Evolutionary conservation across 345 rosid genomes (phyloP).

Genomic region (Cardamine occulta): DNA sequence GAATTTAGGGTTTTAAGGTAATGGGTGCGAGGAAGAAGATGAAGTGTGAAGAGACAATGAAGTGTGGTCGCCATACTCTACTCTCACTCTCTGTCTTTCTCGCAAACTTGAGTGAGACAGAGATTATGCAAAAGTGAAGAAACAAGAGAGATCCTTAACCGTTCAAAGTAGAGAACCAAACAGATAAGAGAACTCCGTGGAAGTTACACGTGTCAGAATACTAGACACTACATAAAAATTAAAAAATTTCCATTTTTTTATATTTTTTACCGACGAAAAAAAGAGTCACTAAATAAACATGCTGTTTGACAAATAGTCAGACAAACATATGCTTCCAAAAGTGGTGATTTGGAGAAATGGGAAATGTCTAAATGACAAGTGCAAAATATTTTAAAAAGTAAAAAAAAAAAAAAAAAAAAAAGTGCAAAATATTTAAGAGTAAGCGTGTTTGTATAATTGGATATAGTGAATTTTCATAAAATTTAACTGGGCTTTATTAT

Average conservation of each 20-base stretch:
- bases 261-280: not conserved
- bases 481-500: not conserved
- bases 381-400: no score
- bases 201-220: constrained; percentile 27
- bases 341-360: no score
- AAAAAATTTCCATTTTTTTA: not conserved
- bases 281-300: not conserved
- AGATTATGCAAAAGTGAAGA: constrained; percentile 18
- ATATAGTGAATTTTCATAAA: no score
- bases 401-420: no score
- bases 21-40: constrained; percentile 43
- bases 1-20: constrained; percentile 35
- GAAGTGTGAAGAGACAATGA: constrained; percentile 55
- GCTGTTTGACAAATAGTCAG: not conserved
- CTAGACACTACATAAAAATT: not conserved
- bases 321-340: no score
- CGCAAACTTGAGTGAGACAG: constrained; percentile 43
- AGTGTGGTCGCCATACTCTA: constrained; percentile 74
- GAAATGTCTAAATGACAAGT: no score
- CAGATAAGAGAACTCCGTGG: constrained; percentile 36
- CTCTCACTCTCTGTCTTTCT: constrained; percentile 5
- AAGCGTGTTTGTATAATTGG: no score
- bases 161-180: constrained; percentile 2
- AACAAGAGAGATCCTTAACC: constrained; percentile 19
- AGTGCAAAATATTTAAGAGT: no score